Conservation (phyloP, 1,139 yeast species). For the Groenewaldozyma auringiensis region DNA sequence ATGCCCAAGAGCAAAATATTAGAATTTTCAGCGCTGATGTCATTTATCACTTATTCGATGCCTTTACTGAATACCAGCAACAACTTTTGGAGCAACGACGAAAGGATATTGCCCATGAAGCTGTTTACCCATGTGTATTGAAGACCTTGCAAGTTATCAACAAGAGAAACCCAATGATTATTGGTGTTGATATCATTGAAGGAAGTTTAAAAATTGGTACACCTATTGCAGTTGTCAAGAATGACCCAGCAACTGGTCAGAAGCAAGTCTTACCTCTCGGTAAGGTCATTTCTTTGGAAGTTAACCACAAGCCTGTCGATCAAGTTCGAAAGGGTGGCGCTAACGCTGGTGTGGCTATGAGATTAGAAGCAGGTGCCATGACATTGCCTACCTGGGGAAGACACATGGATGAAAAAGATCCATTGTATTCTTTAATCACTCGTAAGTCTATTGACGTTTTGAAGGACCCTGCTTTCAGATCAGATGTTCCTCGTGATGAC, state of each 20-base stretch:
- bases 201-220: conserved; percentile 89
- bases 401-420: conserved; percentile 91
- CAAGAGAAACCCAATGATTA: conserved; percentile 98
- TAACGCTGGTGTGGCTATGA: conserved; percentile 96
- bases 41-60: conserved; percentile 92
- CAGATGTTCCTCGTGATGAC: conserved; percentile 86
- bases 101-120: conserved; percentile 78
- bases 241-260: conserved; percentile 76
- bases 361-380: conserved; percentile 85
- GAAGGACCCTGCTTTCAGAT: conserved; percentile 97
- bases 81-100: conserved; percentile 84
- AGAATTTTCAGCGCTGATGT: conserved; percentile 92
- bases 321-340: conserved; percentile 90
- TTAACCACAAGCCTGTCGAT: conserved; percentile 78
- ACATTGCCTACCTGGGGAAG: conserved; percentile 99
- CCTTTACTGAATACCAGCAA: conserved; percentile 86
- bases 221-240: conserved; percentile 90
- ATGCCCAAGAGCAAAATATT: conserved; percentile 87
- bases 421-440: conserved; percentile 75
- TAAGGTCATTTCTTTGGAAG: conserved; percentile 81
- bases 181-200: conserved; percentile 94
- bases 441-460: conserved; percentile 93
- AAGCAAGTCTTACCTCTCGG: conserved; percentile 71
- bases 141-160: conserved; percentile 93
- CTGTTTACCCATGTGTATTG: conserved; percentile 91